These are phyloP conservation scores for Coemansia sp. DNA, from an alignment of 192 early-diverging fungal species.

Conservation along the genomic window DNA sequence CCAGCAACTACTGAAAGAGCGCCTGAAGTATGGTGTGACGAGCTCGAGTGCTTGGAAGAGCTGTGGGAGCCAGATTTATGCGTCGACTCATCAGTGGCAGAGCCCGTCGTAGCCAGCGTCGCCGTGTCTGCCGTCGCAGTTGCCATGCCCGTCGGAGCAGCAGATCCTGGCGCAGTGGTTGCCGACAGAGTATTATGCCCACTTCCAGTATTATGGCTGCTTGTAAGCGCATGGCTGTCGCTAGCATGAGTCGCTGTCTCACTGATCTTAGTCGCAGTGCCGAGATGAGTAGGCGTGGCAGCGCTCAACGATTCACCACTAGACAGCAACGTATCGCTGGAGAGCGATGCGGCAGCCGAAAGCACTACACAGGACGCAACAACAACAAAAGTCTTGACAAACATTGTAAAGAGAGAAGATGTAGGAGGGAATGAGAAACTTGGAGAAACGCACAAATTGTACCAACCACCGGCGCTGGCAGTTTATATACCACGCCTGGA, in stretches of 20 bases:
- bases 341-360: neutral
- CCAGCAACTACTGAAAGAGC: neutral
- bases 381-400: neutral
- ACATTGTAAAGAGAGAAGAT: neutral
- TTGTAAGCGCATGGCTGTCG: neutral
- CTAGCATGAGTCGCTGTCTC: neutral
- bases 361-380: neutral
- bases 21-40: neutral
- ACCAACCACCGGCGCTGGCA: too few relatives aligned
- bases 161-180: neutral
- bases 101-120: neutral
- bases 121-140: neutral
- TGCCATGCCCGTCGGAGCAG: neutral
- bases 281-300: neutral
- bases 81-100: neutral
- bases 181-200: neutral
- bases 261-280: neutral
- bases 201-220: neutral
- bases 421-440: neutral
- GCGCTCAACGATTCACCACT: neutral
- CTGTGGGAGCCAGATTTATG: neutral
- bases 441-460: neutral
- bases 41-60: neutral
- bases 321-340: neutral
- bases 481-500: too few relatives aligned